Percentiles rank a stretch among this genome's conserved stretches.
Evolutionary conservation across 108 stramenopile genomes (phyloP).

Genomic region (Fistulifera solaris): DNA sequence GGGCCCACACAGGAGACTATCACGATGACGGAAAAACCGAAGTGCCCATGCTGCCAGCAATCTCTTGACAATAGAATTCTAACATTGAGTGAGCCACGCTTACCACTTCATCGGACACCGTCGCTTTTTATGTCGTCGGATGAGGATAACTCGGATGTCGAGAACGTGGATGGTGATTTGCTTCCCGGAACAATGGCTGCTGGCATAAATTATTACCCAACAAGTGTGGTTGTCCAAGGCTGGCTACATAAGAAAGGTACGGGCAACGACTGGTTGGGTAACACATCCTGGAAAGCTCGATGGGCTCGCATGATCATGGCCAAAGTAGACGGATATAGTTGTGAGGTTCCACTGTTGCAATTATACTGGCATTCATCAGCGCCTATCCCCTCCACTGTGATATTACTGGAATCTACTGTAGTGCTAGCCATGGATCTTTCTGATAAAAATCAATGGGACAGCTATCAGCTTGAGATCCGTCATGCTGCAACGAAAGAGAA

Average conservation of each 20-base stretch:
- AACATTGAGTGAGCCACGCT: no score
- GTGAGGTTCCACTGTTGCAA: constrained; percentile 39
- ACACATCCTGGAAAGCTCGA: constrained; percentile 46
- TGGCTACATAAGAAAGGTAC: constrained; percentile 69
- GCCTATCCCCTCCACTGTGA: constrained; percentile 40
- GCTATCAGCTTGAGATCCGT: constrained; percentile 41
- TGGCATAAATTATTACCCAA: constrained; percentile 27
- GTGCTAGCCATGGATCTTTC: constrained; percentile 35
- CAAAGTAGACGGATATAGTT: constrained; percentile 27
- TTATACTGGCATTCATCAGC: constrained; percentile 35
- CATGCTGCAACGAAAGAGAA: constrained; percentile 28
- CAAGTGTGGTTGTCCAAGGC: constrained; percentile 37
- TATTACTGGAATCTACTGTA: constrained; percentile 47
- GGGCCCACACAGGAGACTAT: no score
- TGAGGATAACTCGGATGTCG: no score
- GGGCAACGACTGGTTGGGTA: constrained; percentile 48
- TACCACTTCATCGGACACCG: no score
- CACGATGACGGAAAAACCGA: no score
- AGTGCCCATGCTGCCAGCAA: no score
- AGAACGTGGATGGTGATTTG: no score
- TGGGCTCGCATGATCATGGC: constrained; percentile 39
- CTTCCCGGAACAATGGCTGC: constrained; percentile 25
- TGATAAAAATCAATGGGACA: constrained; percentile 27
- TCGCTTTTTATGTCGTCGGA: no score
- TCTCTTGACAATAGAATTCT: no score